Percentiles rank a stretch among this genome's conserved stretches.
These are phyloP conservation scores for Pharus latifolius DNA, from an alignment of 176 grass and related monocot genomes.

Conservation along the genomic window DNA sequence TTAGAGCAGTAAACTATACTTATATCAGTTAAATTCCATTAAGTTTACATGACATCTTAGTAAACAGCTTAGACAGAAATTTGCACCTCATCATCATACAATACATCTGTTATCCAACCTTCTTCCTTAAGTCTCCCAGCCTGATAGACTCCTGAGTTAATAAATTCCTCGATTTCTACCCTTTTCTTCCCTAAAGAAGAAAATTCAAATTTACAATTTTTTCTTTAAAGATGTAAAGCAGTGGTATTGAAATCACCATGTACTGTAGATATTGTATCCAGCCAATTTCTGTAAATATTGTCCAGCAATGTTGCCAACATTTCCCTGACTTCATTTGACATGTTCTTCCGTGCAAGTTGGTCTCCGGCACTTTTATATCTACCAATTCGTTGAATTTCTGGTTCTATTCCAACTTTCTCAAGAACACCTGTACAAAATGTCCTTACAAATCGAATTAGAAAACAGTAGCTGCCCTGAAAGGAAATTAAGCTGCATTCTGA, in stretches of 20 bases:
- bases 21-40: not conserved
- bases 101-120: constrained; percentile 92
- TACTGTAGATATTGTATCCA: constrained; percentile 72
- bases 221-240: constrained; percentile 21
- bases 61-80: constrained; percentile 20
- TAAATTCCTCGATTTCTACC: constrained; percentile 71
- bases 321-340: constrained; percentile 92
- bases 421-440: constrained; percentile 43
- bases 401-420: constrained; percentile 82
- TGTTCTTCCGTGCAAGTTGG: constrained; percentile 53
- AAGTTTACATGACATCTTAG: not conserved
- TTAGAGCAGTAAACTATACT: not conserved
- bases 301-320: constrained; percentile 74
- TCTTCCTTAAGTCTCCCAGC: constrained; percentile 89
- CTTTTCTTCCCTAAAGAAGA: constrained; percentile 73
- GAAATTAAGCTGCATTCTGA: constrained; percentile 1
- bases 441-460: constrained; percentile 15
- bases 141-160: constrained; percentile 98
- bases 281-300: constrained; percentile 94
- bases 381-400: constrained; percentile 88
- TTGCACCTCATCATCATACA: constrained; percentile 94
- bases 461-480: constrained; percentile 12
- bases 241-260: constrained; percentile 42
- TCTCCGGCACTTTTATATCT: constrained; percentile 87
- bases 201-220: constrained; percentile 9